Percentiles rank a stretch among this genome's conserved stretches.
phyloP scores from a whole-genome alignment of 2,329 filamentous ascomycete species.

The Ilyonectria sp. region DNA sequence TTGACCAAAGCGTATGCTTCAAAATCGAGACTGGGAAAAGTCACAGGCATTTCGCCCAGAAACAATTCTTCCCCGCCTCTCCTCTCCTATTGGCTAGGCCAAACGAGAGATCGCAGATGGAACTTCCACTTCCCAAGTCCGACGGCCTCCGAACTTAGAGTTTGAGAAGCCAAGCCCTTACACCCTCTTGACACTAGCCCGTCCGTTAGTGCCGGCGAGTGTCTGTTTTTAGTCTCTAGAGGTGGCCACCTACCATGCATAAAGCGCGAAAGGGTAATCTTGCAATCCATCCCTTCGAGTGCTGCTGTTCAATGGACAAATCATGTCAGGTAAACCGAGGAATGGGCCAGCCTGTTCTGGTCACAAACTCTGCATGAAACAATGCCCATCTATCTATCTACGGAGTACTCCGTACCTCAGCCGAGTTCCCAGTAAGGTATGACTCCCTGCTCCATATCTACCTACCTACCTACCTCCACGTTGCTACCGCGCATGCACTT shows the following conservation, averaged over 20 bases:
- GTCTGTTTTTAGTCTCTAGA: not conserved
- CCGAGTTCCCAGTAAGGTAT: not conserved
- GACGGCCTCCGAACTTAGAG: not conserved
- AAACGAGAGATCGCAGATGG: not conserved
- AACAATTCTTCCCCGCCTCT: conserved; percentile 38
- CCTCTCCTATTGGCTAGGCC: conserved; percentile 4
- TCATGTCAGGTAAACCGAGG: not conserved
- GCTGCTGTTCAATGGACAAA: not conserved
- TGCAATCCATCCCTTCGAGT: not conserved
- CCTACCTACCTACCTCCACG: not conserved
- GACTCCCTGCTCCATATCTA: not conserved
- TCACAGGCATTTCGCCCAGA: not conserved
- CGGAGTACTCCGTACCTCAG: not conserved
- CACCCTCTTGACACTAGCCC: not conserved
- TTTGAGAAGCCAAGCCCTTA: not conserved
- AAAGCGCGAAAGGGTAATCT: not conserved
- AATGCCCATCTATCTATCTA: not conserved
- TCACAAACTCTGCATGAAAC: not conserved
- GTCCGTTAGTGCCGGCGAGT: not conserved
- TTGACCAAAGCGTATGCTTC: conserved; percentile 5
- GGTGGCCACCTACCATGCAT: not conserved
- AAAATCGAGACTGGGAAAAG: no score
- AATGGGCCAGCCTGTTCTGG: not conserved
- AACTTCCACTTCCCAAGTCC: not conserved
- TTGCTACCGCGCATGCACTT: not conserved